These are phyloP conservation scores for Erysimum cheiranthoides DNA, from an alignment of 345 rosid genomes.

Conservation along the genomic window DNA sequence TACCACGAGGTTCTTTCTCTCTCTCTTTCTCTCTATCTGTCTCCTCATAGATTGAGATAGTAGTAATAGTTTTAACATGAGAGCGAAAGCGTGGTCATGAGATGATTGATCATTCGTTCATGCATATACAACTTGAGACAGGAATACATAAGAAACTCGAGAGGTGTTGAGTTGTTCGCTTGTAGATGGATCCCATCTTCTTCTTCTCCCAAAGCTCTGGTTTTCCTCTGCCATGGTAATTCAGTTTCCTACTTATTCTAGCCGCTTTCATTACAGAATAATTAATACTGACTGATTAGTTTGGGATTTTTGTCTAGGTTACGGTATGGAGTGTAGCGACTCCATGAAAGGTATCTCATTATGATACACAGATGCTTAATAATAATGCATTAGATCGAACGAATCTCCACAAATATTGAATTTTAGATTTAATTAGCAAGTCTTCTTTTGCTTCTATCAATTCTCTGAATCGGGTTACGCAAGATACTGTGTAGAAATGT, in stretches of 20 bases:
- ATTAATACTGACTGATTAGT: neutral
- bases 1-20: constrained; percentile 37
- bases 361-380: neutral
- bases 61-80: constrained; percentile 10
- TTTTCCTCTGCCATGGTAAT: constrained; percentile 95
- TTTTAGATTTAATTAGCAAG: neutral
- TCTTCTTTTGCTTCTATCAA: neutral
- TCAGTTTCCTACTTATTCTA: neutral
- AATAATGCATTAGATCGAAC: constrained; percentile 2
- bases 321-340: constrained; percentile 95
- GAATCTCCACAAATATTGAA: neutral
- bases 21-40: neutral
- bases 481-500: neutral
- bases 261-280: neutral
- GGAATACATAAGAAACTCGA: constrained; percentile 77
- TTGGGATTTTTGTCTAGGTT: constrained; percentile 59
- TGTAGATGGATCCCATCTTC: constrained; percentile 82
- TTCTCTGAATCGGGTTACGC: neutral
- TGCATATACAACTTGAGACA: constrained; percentile 30
- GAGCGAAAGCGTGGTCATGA: neutral
- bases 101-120: neutral
- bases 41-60: neutral
- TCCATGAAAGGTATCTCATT: constrained; percentile 89
- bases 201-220: constrained; percentile 82
- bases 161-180: constrained; percentile 79